A percentile compares a stretch with the other conserved stretches of the same genome.
These are phyloP conservation scores for Colletotrichum limetticola DNA, from an alignment of 2,329 filamentous ascomycete genomes.

Conservation along the genomic window DNA sequence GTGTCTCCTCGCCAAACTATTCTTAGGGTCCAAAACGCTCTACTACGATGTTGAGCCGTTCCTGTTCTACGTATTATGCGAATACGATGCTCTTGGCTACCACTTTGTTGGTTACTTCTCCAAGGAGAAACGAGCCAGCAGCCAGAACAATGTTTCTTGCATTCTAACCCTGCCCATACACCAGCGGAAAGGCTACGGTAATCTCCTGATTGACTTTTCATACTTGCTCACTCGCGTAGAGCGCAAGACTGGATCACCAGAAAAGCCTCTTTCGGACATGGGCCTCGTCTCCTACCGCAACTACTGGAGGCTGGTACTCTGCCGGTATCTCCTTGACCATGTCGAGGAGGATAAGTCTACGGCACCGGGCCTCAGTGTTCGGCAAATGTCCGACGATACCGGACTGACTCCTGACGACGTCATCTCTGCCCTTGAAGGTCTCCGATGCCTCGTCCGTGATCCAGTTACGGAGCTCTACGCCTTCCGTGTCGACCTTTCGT, in stretches of 20 bases:
- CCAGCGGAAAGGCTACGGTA: constrained; percentile 96
- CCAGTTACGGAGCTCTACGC: constrained; percentile 90
- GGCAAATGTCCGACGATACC: constrained; percentile 84
- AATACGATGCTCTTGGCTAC: constrained; percentile 90
- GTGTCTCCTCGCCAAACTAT: constrained; percentile 94
- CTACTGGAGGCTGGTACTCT: constrained; percentile 93
- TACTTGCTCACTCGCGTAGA: constrained; percentile 95
- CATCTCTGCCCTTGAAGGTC: constrained; percentile 89
- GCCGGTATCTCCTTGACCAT: constrained; percentile 80
- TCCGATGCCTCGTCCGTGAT: constrained; percentile 90
- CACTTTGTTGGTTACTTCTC: constrained; percentile 99
- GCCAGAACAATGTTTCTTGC: constrained; percentile 97
- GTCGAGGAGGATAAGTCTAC: constrained; percentile 48
- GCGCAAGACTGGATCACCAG: constrained; percentile 92
- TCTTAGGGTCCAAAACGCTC: constrained; percentile 97
- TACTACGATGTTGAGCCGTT: constrained; percentile 99
- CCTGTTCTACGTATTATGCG: constrained; percentile 96
- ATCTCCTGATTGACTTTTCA: constrained; percentile 97
- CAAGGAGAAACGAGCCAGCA: constrained; percentile 95
- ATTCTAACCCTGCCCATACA: constrained; percentile 97
- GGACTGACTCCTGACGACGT: constrained; percentile 98
- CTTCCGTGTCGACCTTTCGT: constrained; percentile 85
- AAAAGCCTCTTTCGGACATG: constrained; percentile 98
- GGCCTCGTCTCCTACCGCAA: constrained; percentile 96
- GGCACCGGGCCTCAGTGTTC: constrained; percentile 63